These are phyloP conservation scores for Neopestalotiopsis clavispora DNA, from an alignment of 2,329 filamentous ascomycete species.

Conservation along the genomic window DNA sequence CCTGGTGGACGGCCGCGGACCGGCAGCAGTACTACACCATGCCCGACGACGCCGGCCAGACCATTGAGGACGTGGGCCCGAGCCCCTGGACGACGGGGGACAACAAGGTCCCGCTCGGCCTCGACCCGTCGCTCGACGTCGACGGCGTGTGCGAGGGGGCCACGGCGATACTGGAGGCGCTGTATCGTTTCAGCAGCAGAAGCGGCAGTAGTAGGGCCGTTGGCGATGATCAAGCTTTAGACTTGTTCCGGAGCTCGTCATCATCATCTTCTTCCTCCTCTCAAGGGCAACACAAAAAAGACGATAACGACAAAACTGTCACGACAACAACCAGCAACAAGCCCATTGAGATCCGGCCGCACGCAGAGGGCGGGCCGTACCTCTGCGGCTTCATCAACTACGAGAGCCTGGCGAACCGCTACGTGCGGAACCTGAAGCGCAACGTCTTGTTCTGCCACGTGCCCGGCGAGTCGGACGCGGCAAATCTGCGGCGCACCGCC, in stretches of 20 bases:
- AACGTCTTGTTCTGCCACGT: constrained; percentile 19
- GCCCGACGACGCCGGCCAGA: constrained; percentile 3
- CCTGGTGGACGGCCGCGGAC: constrained; percentile 4
- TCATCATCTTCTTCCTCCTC: no score
- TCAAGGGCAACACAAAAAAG: neutral
- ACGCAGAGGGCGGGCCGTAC: constrained; percentile 15
- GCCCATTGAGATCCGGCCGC: constrained; percentile 13
- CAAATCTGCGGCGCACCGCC: neutral
- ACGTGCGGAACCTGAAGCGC: neutral
- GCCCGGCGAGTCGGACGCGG: constrained; percentile 15
- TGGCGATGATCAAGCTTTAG: neutral
- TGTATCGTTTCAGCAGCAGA: constrained; percentile 4
- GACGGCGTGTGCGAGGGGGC: constrained; percentile 11
- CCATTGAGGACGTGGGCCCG: constrained; percentile 3
- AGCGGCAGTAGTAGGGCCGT: neutral
- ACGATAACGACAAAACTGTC: neutral
- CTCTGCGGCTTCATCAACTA: constrained; percentile 18
- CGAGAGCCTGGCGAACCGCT: constrained; percentile 17
- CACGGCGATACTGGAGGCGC: neutral
- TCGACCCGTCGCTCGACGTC: constrained; percentile 7
- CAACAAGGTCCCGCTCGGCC: constrained; percentile 2
- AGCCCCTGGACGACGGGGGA: constrained; percentile 9
- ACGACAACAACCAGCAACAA: neutral
- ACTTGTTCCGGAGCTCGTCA: no score
- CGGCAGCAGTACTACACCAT: constrained; percentile 6